phyloP scores from a whole-genome alignment of 805 yeast genomes.

The Clavispora vitiphila region DNA sequence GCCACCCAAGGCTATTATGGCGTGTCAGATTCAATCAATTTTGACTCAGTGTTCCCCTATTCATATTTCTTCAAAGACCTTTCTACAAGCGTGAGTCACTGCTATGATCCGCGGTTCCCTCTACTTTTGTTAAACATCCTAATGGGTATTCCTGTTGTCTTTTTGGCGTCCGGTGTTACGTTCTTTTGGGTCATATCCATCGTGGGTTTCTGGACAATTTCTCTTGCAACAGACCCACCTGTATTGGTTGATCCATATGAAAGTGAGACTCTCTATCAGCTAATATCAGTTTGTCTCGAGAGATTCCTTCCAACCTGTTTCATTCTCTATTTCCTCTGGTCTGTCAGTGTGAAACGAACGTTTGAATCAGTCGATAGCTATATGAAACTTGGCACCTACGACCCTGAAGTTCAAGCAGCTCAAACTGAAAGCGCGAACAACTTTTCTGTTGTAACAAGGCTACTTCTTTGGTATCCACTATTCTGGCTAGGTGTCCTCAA shows the following conservation, averaged over 20 bases:
- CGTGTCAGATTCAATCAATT: conserved; percentile 50
- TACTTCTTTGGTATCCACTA: conserved; percentile 67
- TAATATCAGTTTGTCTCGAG: conserved; percentile 67
- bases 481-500: conserved; percentile 84
- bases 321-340: conserved; percentile 68
- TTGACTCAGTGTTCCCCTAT: conserved; percentile 69
- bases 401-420: neutral
- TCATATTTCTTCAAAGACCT: conserved; percentile 58
- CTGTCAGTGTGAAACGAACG: conserved; percentile 47
- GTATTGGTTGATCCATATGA: conserved; percentile 48
- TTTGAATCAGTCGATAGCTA: conserved; percentile 16
- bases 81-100: conserved; percentile 37
- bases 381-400: neutral
- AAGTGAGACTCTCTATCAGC: conserved; percentile 49
- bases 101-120: conserved; percentile 63
- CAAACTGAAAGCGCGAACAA: neutral
- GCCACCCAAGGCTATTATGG: conserved; percentile 47
- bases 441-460: conserved; percentile 38
- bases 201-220: conserved; percentile 81
- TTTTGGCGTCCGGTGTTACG: conserved; percentile 39
- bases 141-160: conserved; percentile 59
- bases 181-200: conserved; percentile 54
- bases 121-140: conserved; percentile 55
- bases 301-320: conserved; percentile 73
- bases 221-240: conserved; percentile 79